Evolutionary conservation across 2,329 filamentous ascomycete genomes (phyloP).

Genomic region (Aspergillus clavatus): DNA sequence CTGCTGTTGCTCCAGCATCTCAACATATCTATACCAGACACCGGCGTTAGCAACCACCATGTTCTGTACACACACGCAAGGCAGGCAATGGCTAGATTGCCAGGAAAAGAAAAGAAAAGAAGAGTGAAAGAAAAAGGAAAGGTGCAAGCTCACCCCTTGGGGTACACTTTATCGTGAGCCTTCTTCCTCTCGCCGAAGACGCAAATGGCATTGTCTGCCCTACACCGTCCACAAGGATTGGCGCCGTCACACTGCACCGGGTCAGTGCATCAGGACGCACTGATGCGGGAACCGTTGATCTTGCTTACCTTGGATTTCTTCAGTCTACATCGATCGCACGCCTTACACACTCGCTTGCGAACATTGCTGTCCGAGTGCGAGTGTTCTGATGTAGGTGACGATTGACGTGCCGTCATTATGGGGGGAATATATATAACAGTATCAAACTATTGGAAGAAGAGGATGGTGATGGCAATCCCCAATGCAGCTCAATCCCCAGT

Average conservation of each 20-base stretch:
- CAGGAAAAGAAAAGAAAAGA: conserved; percentile 1
- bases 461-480: conserved; percentile 13
- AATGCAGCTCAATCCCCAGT: neutral
- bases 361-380: conserved; percentile 45
- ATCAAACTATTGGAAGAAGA: neutral
- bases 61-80: neutral
- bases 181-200: conserved; percentile 63
- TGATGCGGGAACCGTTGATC: conserved; percentile 8
- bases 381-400: conserved; percentile 37
- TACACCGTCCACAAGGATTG: conserved; percentile 58
- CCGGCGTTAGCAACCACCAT: neutral
- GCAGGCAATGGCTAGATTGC: no score
- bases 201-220: conserved; percentile 60
- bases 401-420: conserved; percentile 38
- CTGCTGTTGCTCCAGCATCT: conserved; percentile 65
- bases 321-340: conserved; percentile 60
- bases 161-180: conserved; percentile 62
- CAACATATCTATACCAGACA: conserved; percentile 49
- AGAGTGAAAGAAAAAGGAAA: no score
- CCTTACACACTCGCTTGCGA: conserved; percentile 62
- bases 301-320: conserved; percentile 61
- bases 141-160: conserved; percentile 54
- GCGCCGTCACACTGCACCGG: conserved; percentile 53
- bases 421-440: conserved; percentile 14
- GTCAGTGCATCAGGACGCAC: conserved; percentile 22